Base-by-base conservation (phyloP, 2,329 filamentous ascomycete genomes). In the Cercospora zeae-maydis region DNA sequence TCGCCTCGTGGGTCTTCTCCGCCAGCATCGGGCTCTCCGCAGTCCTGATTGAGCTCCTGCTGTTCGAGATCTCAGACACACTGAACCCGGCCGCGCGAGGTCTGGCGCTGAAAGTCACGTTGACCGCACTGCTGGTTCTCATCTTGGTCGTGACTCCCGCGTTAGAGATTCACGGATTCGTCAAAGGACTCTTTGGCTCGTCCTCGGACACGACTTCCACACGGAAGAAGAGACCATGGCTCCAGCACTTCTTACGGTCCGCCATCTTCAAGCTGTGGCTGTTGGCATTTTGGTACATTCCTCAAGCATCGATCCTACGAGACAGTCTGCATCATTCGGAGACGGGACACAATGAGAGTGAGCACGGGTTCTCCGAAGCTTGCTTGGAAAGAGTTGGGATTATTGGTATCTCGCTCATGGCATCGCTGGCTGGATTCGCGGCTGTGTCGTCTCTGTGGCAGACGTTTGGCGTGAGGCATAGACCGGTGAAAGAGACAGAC, bases 371-470 rank as follows among this genome's bases (percentile, higher is more conserved):
- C 58, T 82, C 80, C 52, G 82, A 86, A 69, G 83, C 82, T 33
- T 85, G 83, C 69, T 73, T 86, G 51, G 83, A 85, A 67, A 75
- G 92, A 49, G 87, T 96, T 27, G 92, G 91, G 11, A 88, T 96
- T 42, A 91, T 96, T 66, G 92, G 92, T 3, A 92, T 95, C 61
- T 88, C 89, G 53, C 78, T 95, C 58, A 96, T 96, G 91, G 92
- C 91, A 14, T 83, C 93, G 13, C 80, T 96, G n/a, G 91, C 91
- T 6, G 92, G 92, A 0, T 96, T 96, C 71, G 92, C 92, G 5
- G 91, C 91, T n/a, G 89, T 96, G 34, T 93, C 90, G 24, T 89
- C 90, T 1, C 86, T 92, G 1, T 96, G 92, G 91, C 89, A 96
- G 72, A 91, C 86, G 0, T 91, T 96, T 76, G 84, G 86, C 24